Base-by-base conservation (phyloP, 805 yeast species). In the Candida boleticola region DNA sequence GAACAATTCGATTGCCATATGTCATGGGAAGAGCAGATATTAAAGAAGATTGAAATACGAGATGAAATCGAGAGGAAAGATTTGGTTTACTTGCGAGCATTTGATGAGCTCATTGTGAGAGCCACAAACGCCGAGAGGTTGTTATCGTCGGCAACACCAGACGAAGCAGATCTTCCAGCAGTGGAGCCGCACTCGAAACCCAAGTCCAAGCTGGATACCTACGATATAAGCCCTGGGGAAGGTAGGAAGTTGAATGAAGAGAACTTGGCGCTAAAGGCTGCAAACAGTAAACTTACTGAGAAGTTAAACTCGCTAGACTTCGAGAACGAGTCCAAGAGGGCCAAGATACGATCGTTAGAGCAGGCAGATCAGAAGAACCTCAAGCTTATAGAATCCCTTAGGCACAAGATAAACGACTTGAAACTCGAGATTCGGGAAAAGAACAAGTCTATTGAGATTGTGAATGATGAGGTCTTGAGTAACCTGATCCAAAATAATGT, bases 381-480 rank as follows among this genome's bases (percentile, higher is more conserved):
- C 22, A 54, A 44, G 29, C 41, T 43, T 14, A 47, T 55, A 14
- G 47, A 44, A 6, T 49, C 42, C 20, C 48, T 64, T 36, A 46
- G 44, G 9, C 37, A 31, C 4, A 57, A 53, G 32, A 45, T 68
- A 11, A 52, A 49, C 11, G 50, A 50, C 25, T 44, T 67, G 37
- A 49, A 48, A 5, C 44, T 55, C 31, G 71, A 66, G 36, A 46
- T 70, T 3, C 47, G 48, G n/a, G 74, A 68, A 46, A 82, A 80
- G 58, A 73, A 80, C 40, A 74, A 74, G 49, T 73, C 82, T 3
- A 72, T 81, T 16, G 85, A 79, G 45, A 64, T 73, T 25, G 58
- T 83, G 33, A 83, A 82, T 45, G 90, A 87, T 53, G 93, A 86
- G 52, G 65, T 82, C 22, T 66, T 86, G 45, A 76, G 79, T 40